Conservation (phyloP, 768 basidiomycete species). For the Mycena latifolia region DNA sequence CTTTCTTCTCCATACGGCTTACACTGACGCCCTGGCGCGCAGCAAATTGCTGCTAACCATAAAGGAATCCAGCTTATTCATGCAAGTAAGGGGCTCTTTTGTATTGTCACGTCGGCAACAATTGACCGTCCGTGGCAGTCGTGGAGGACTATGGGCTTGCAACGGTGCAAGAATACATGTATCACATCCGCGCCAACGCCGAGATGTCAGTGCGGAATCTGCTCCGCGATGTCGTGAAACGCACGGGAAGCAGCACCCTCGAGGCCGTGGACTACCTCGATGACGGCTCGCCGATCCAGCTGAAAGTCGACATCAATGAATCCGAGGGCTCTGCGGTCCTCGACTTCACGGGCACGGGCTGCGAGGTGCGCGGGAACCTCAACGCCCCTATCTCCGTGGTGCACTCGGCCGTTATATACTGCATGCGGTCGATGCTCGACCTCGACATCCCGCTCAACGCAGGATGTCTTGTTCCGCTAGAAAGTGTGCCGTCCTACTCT, state of each 20-base stretch:
- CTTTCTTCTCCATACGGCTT: not conserved
- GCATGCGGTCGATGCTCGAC: slow-evolving; percentile 89
- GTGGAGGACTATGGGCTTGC: slow-evolving; percentile 88
- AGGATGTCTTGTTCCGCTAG: slow-evolving; percentile 90
- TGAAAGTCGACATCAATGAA: slow-evolving; percentile 84
- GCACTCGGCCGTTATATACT: slow-evolving; percentile 90
- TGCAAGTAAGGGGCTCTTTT: slow-evolving; percentile 62
- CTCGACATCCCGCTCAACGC: slow-evolving; percentile 93
- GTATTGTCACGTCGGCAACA: not conserved
- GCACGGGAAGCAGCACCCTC: slow-evolving; percentile 73
- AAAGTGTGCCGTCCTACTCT: slow-evolving; percentile 59
- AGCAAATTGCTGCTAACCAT: slow-evolving; percentile 96
- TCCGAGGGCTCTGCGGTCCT: slow-evolving; percentile 81
- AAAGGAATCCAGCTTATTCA: slow-evolving; percentile 91
- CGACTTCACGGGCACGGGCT: slow-evolving; percentile 89
- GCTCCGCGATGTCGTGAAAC: slow-evolving; percentile 79
- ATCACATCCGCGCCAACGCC: slow-evolving; percentile 89
- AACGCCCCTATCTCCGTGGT: slow-evolving; percentile 90
- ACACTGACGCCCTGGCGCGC: slow-evolving; percentile 19
- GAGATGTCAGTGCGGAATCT: slow-evolving; percentile 89
- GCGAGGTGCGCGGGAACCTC: slow-evolving; percentile 86
- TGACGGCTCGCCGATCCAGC: slow-evolving; percentile 86
- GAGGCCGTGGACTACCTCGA: slow-evolving; percentile 87
- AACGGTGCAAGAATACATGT: slow-evolving; percentile 95
- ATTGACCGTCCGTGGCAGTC: slow-evolving; percentile 59